Evolutionary conservation across 345 rosid genomes (phyloP).

Genomic region (Ceriops decandra): DNA sequence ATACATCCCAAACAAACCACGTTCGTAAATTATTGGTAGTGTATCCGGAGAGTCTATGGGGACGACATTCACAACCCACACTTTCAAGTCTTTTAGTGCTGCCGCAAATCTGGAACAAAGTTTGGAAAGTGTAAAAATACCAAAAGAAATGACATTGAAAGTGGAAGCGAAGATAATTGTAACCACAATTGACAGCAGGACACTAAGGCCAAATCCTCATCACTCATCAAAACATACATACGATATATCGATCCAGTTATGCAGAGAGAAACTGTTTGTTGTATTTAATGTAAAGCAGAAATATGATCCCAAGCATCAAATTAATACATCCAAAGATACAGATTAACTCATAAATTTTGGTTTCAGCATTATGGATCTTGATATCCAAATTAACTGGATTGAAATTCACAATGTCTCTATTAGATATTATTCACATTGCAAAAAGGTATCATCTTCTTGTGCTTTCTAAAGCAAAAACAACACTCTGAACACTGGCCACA

Average conservation of each 20-base stretch:
- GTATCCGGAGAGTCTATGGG: constrained; percentile 73
- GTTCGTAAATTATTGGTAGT: constrained; percentile 78
- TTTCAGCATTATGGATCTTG: background rate
- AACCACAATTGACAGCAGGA: too few relatives aligned
- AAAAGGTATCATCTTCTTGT: background rate
- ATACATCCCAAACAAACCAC: constrained; percentile 86
- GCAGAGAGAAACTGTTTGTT: background rate
- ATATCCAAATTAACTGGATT: background rate
- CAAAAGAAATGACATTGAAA: too few relatives aligned
- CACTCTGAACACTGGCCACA: background rate
- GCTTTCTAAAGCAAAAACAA: background rate
- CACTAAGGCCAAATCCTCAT: background rate
- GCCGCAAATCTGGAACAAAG: constrained; percentile 60
- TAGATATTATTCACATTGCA: background rate
- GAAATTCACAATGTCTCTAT: background rate
- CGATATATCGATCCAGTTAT: background rate
- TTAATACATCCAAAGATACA: background rate
- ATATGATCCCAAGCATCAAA: background rate
- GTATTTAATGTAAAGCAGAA: background rate
- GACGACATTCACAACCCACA: constrained; percentile 90
- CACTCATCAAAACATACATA: too few relatives aligned
- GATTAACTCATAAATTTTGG: background rate
- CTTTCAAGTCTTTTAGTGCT: constrained; percentile 58
- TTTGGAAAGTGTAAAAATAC: constrained; percentile 10
- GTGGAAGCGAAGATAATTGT: too few relatives aligned